phyloP scores from a whole-genome alignment of 129 eudicot genomes.

The Flaveria linearis region DNA sequence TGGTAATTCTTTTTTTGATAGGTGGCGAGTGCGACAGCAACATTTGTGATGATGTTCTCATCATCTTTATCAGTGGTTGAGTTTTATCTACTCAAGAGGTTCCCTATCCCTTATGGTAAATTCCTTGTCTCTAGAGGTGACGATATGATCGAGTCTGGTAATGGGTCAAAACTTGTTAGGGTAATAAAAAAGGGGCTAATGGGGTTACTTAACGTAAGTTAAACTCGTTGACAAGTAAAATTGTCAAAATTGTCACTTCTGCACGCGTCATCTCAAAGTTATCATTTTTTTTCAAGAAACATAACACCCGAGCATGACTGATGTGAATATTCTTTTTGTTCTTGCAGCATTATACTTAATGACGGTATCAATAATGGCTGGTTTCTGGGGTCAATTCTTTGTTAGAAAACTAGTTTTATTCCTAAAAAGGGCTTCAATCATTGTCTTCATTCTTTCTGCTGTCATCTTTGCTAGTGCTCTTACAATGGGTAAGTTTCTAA shows the following conservation, averaged over 20 bases:
- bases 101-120: constrained; percentile 87
- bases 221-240: background rate
- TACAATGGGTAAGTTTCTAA: constrained; percentile 69
- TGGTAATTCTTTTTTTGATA: constrained; percentile 12
- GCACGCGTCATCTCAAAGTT: background rate
- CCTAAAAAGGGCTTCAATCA: constrained; percentile 71
- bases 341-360: constrained; percentile 83
- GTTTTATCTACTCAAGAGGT: constrained; percentile 82
- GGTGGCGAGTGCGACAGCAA: constrained; percentile 98
- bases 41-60: constrained; percentile 97
- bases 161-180: background rate
- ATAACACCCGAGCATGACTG: constrained; percentile 1
- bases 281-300: background rate
- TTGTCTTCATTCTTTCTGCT: constrained; percentile 89
- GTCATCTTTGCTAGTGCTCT: constrained; percentile 93
- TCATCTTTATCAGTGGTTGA: constrained; percentile 91
- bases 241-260: background rate
- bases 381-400: constrained; percentile 88
- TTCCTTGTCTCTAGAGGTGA: background rate
- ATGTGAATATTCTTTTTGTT: background rate
- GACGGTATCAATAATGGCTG: constrained; percentile 69
- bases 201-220: background rate
- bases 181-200: background rate
- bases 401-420: constrained; percentile 66
- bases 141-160: background rate